Conservation (phyloP, 108 stramenopile species). For the Nitzschia sp. region DNA sequence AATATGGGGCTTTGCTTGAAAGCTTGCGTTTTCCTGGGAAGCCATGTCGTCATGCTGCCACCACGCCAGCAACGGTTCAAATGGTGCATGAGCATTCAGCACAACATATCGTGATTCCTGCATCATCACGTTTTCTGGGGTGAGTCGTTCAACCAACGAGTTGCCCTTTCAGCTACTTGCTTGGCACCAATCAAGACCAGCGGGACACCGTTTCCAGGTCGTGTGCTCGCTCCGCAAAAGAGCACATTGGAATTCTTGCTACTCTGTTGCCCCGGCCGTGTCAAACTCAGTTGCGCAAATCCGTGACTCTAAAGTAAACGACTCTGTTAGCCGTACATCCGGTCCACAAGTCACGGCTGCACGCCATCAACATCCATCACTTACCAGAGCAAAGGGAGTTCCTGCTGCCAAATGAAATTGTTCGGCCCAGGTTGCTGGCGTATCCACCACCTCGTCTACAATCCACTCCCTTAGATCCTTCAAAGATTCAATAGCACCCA, state of each 20-base stretch:
- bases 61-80: too few species aligned
- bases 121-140: too few species aligned
- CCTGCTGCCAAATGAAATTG: slow-evolving; percentile 75
- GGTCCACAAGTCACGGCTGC: too few species aligned
- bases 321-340: too few species aligned
- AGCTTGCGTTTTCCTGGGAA: too few species aligned
- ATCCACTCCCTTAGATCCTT: slow-evolving; percentile 47
- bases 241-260: slow-evolving; percentile 54
- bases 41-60: too few species aligned
- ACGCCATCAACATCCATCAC: too few species aligned
- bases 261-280: slow-evolving; percentile 54
- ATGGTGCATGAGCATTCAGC: too few species aligned
- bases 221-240: slow-evolving; percentile 85
- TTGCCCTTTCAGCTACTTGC: slow-evolving; percentile 52
- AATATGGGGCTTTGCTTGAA: too few species aligned
- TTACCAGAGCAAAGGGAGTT: slow-evolving; percentile 74
- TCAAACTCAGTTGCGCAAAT: slow-evolving; percentile 71
- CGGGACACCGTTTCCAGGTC: slow-evolving; percentile 94
- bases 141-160: too few species aligned
- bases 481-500: slow-evolving; percentile 54
- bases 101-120: too few species aligned
- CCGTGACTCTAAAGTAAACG: slow-evolving; percentile 69
- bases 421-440: slow-evolving; percentile 77
- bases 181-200: slow-evolving; percentile 85
- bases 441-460: slow-evolving; percentile 74